Evolutionary conservation across 1,284 basidiomycete species (phyloP), one percentile per base, ranked within the genome.

Genomic region (Boletus mariae): DNA sequence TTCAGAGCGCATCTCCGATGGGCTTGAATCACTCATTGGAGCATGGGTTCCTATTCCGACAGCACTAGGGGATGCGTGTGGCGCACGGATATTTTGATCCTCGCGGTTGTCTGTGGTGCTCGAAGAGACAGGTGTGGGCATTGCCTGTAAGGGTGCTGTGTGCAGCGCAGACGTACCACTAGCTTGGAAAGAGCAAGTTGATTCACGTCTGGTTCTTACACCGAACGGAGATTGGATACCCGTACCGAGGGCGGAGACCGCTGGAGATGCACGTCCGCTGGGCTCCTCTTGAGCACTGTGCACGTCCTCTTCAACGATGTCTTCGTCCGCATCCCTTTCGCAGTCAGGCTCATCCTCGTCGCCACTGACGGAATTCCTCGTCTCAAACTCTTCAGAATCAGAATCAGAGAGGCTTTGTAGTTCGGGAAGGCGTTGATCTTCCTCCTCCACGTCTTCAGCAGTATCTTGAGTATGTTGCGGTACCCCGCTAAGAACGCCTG

Each of bases 211-310:
- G 25, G 52, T 23, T 47, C 55, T 47, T 31, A 45, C 34, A 47
- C 47, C 59, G 5, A 64, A 51, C 7, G 54, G 49, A 47, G 52
- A 57, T 15, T 45, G 53, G 28, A 54, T 28, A 12, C 54, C 42
- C 20, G 55, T 38, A 32, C 62, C 60, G 20, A 67, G 53, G 28
- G 62, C 60, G 34, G 62, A 68, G 26, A 65, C 55, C 3, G 60
- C 64, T 23, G 62, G 66, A 40, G 64, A 70, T 43, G 66, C 45
- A 41, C 61, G 66, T 11, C 65, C 68, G 47, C 63, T 70, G 15
- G 51, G 31, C 12, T 52, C 52, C 44, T 69, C 64, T 28, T 57
- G 59, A 11, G 63, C 59, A 12, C 56, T 66, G 25, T 51, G 60
- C n/a, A 43, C 45, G 5, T 63, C 55, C 12, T 54, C 57, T 12